phyloP scores from a whole-genome alignment of 257 asterid genomes.

The Lavandula angustifolia region DNA sequence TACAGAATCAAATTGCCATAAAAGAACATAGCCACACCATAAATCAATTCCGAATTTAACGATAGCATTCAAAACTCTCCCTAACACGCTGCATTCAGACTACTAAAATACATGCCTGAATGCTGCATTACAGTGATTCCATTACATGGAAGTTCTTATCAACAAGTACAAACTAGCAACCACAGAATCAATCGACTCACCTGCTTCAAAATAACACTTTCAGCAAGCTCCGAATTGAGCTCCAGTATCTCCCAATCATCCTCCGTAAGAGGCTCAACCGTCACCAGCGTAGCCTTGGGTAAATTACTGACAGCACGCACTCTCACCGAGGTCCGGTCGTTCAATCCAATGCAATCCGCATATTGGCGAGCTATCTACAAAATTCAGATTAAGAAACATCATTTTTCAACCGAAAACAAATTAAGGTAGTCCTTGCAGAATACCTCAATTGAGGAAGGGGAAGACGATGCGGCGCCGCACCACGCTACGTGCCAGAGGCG shows the following conservation, averaged over 20 bases:
- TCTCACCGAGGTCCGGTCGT: constrained; percentile 60
- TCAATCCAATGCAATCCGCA: constrained; percentile 90
- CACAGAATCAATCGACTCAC: constrained; percentile 39
- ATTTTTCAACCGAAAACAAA: not conserved
- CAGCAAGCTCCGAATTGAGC: constrained; percentile 93
- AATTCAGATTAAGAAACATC: not conserved
- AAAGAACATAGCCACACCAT: constrained; percentile 18
- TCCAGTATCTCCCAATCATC: constrained; percentile 99
- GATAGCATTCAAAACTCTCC: constrained; percentile 11
- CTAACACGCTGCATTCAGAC: constrained; percentile 7
- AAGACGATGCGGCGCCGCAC: constrained; percentile 86
- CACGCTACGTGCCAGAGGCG: constrained; percentile 79
- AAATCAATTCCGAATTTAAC: constrained; percentile 16
- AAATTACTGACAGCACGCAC: constrained; percentile 67
- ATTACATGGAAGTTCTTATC: not conserved
- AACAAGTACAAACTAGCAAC: constrained; percentile 11
- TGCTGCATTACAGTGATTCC: constrained; percentile 13
- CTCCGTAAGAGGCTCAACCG: constrained; percentile 90
- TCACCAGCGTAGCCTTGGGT: constrained; percentile 77
- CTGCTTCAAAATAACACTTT: constrained; percentile 81
- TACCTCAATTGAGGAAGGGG: constrained; percentile 85
- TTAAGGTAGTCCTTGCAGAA: not conserved
- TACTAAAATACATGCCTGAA: constrained; percentile 1
- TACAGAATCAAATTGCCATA: constrained; percentile 8
- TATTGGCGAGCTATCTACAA: constrained; percentile 73